phyloP scores from a whole-genome alignment of 2,329 filamentous ascomycete species.

The Tolypocladium endophyticum region DNA sequence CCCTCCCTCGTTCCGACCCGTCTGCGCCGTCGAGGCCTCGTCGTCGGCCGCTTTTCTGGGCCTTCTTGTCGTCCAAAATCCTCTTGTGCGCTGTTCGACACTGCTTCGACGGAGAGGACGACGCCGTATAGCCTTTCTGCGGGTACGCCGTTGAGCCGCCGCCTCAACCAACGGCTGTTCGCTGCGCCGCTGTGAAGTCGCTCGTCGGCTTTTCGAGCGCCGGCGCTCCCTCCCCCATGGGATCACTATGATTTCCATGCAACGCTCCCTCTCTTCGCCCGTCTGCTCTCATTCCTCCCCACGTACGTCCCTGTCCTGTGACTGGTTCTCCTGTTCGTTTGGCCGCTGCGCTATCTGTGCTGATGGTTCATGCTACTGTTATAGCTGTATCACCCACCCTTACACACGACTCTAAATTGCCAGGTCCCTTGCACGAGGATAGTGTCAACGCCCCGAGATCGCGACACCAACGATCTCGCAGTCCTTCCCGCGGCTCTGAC shows the following conservation, averaged over 20 bases:
- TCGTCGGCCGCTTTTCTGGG: not conserved
- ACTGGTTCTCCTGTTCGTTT: constrained; percentile 1
- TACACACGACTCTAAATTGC: constrained; percentile 34
- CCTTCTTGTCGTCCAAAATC: not conserved
- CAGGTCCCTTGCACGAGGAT: constrained; percentile 43
- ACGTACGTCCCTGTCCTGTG: constrained; percentile 38
- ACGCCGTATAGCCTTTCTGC: not conserved
- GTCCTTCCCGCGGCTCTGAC: constrained; percentile 39
- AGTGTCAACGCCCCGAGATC: constrained; percentile 38
- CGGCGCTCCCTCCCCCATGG: constrained; percentile 24
- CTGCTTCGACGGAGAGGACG: not conserved
- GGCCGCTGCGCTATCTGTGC: constrained; percentile 8
- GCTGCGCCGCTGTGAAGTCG: constrained; percentile 16
- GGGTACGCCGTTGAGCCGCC: not conserved
- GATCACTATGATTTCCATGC: constrained; percentile 51
- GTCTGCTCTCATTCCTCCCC: constrained; percentile 46
- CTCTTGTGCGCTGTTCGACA: not conserved
- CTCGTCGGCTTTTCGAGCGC: constrained; percentile 22
- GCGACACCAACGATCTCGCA: constrained; percentile 42
- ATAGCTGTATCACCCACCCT: constrained; percentile 22
- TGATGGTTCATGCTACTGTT: constrained; percentile 14
- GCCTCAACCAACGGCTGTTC: constrained; percentile 8
- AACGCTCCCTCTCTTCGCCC: constrained; percentile 52
- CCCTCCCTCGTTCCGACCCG: not conserved
- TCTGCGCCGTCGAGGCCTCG: not conserved